A percentile compares a stretch with the other conserved stretches of the same genome.
Evolutionary conservation across 2,329 filamentous ascomycete species (phyloP).

Genomic region (Beauveria pseudobassiana): DNA sequence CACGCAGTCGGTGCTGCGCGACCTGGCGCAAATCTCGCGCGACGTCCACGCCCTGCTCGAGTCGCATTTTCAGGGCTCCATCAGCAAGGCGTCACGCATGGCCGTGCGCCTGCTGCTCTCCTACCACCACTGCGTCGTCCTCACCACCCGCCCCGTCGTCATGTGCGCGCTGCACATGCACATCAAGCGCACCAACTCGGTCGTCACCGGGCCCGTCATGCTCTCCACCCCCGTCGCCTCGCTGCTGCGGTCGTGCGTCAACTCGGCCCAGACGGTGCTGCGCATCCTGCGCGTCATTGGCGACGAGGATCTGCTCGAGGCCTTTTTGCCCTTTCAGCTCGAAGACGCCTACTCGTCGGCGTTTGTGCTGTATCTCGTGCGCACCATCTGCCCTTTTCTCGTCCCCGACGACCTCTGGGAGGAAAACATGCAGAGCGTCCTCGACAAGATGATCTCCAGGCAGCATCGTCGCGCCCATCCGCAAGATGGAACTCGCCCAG

Average conservation of each 20-base stretch:
- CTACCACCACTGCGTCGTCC: conserved; percentile 23
- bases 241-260: conserved; percentile 22
- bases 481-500: conserved; percentile 29
- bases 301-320: conserved; percentile 25
- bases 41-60: conserved; percentile 21
- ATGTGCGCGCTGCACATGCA: conserved; percentile 27
- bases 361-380: conserved; percentile 30
- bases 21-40: conserved; percentile 20
- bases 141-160: conserved; percentile 23
- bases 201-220: conserved; percentile 13
- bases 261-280: conserved; percentile 21
- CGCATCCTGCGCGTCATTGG: conserved; percentile 20
- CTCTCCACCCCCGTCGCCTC: conserved; percentile 21
- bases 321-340: conserved; percentile 33
- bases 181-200: conserved; percentile 20
- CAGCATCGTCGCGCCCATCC: conserved; percentile 28
- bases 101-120: conserved; percentile 20
- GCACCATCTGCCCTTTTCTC: conserved; percentile 25
- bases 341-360: conserved; percentile 35
- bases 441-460: conserved; percentile 31
- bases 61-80: conserved; percentile 22
- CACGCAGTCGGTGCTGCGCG: conserved; percentile 21
- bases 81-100: conserved; percentile 21
- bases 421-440: conserved; percentile 27
- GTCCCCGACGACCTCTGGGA: conserved; percentile 28